Base-by-base conservation (phyloP, 768 basidiomycete genomes). In the Leccinum sublutescens region DNA sequence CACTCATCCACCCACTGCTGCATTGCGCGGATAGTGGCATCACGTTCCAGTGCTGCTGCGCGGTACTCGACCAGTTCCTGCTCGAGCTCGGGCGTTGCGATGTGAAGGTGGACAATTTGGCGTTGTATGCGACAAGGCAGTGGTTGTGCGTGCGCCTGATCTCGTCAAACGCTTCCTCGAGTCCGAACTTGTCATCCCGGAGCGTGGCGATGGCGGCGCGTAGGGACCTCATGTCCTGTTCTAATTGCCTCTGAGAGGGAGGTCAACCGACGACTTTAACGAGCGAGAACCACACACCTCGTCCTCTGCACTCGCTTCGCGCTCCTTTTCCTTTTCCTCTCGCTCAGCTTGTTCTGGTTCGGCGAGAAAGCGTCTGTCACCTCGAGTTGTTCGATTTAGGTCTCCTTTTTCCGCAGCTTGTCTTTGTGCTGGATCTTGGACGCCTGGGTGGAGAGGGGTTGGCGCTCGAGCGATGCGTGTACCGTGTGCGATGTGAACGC, bases 291-390 rank as follows among this genome's bases (percentile, higher is more conserved):
- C 21, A 31, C 31, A 74, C 79, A 89, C 91, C 80, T 85, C 88
- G 62, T 87, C 85, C 58, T 82, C 79, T 4, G 80, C 79, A 55
- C 77, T 74, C 43, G 79, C 79, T 3, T 67, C 70, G 15, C 81
- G 76, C 57, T 89, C 83, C 10, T 70, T 70, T 57, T 89, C 85
- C 70, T 83, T 88, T 71, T 86, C 87, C 59, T 85, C 83, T 27
- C 83, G 76, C 60, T 90, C 88, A 38, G 86, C 83, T 52, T 80
- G 76, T 69, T 92, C 90, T 4, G 85, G 73, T 61, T 91, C 88
- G 0, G 85, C 76, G 53, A 91, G 78, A 77, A 79, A 90, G 17
- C 87, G 75, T 38, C 89, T 75, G 66, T 93, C 91, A 17, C 76
- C 65, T 91, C 88, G 8, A 93, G 77, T 48, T 83, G 75, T 48